Conservation (phyloP, 331 rosid genomes). For the Quercus lobata region DNA sequence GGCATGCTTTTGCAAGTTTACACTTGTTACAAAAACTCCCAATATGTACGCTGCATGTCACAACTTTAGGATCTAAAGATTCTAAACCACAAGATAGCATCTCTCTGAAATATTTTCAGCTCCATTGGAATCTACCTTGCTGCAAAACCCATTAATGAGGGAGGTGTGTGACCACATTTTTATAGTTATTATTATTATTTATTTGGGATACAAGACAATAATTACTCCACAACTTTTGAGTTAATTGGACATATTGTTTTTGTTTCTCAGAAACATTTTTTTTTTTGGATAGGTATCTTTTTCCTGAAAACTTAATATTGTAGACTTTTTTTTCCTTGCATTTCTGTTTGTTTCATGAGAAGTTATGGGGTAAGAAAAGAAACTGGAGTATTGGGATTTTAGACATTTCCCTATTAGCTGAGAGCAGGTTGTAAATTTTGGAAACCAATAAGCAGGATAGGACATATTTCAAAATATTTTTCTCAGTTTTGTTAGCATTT, state of each 20-base stretch:
- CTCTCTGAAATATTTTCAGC: conserved; percentile 59
- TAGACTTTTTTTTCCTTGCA: background rate
- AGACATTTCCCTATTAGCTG: background rate
- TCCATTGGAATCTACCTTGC: conserved; percentile 39
- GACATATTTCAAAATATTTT: background rate
- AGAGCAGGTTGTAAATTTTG: background rate
- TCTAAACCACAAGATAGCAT: conserved; percentile 58
- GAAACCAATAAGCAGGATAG: background rate
- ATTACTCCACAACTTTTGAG: background rate
- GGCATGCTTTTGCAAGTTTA: conserved; percentile 59
- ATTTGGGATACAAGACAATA: background rate
- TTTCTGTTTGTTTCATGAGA: background rate
- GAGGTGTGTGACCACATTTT: conserved; percentile 47
- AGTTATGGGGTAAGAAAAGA: conserved; percentile 3
- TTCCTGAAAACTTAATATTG: no score
- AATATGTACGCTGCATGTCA: conserved; percentile 65
- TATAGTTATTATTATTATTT: no score
- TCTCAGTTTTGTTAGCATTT: background rate
- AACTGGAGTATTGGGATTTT: conserved; percentile 12
- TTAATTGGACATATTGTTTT: background rate
- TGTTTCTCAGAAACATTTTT: background rate
- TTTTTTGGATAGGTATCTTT: no score
- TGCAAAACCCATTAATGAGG: conserved; percentile 73
- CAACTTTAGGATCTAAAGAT: conserved; percentile 48
- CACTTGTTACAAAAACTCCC: conserved; percentile 58